phyloP scores from a whole-genome alignment of 805 yeast genomes.

The Candida mattraensis region DNA sequence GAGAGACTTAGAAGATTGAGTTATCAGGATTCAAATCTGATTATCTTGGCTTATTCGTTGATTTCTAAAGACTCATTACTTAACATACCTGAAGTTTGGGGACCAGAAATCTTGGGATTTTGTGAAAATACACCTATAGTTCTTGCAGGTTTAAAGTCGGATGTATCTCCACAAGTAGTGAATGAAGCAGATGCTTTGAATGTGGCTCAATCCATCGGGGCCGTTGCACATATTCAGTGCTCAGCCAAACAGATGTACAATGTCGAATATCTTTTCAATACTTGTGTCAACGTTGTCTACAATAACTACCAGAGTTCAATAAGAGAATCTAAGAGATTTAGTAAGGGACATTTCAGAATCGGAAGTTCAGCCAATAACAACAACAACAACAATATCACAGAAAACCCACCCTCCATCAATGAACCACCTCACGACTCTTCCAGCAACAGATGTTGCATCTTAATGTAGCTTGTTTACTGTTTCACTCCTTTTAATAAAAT shows the following conservation, averaged over 20 bases:
- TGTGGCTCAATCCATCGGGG: constrained; percentile 51
- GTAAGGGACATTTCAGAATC: constrained; percentile 25
- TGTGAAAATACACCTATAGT: constrained; percentile 79
- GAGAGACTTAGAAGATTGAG: constrained; percentile 85
- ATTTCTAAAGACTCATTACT: constrained; percentile 61
- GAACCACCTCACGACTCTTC: constrained; percentile 7
- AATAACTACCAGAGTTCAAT: constrained; percentile 19
- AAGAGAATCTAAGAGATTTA: constrained; percentile 18
- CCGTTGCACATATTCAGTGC: constrained; percentile 73
- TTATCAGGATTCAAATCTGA: constrained; percentile 78
- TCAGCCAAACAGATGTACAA: constrained; percentile 73
- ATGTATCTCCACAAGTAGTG: constrained; percentile 44
- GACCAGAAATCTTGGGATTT: constrained; percentile 80
- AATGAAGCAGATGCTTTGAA: constrained; percentile 25
- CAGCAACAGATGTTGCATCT: constrained; percentile 10
- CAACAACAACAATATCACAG: no score
- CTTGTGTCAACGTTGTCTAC: constrained; percentile 38
- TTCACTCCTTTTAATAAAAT: constrained; percentile 1
- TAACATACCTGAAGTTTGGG: constrained; percentile 81
- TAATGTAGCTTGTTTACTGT: no score
- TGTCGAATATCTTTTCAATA: constrained; percentile 65
- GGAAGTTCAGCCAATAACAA: constrained; percentile 21
- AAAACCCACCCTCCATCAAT: constrained; percentile 3
- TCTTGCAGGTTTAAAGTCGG: constrained; percentile 82
- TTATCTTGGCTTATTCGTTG: constrained; percentile 74